Conservation (phyloP, 768 basidiomycete species). For the Tylopilus subfusipes region DNA sequence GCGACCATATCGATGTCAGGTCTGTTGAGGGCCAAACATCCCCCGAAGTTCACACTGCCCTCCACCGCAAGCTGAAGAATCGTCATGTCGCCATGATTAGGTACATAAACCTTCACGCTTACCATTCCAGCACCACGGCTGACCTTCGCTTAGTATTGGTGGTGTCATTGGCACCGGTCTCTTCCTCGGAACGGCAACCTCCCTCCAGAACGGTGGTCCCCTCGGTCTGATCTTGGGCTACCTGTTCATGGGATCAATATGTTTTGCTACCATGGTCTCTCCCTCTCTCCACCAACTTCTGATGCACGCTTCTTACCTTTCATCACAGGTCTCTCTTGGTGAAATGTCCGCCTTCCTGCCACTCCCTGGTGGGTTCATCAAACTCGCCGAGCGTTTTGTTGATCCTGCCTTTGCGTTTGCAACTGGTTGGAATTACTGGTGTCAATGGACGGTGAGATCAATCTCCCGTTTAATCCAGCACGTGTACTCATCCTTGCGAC, state of each 20-base stretch:
- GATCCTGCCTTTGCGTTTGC: slow-evolving; percentile 6
- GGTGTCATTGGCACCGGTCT: slow-evolving; percentile 3
- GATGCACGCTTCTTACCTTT: background rate
- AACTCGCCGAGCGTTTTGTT: slow-evolving; percentile 2
- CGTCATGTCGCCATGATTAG: slow-evolving; percentile 6
- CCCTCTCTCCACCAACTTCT: background rate
- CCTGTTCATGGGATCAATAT: background rate
- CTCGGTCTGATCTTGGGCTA: background rate
- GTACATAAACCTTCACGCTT: background rate
- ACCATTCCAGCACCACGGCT: background rate
- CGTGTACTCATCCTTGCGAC: background rate
- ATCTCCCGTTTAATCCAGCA: background rate
- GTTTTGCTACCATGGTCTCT: slow-evolving; percentile 1
- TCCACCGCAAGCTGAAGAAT: background rate
- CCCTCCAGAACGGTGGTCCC: background rate
- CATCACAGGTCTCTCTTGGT: background rate
- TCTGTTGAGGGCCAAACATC: background rate
- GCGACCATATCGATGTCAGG: background rate
- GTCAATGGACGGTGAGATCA: background rate
- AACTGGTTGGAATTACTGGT: slow-evolving; percentile 6
- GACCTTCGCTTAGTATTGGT: background rate
- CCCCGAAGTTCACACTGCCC: background rate
- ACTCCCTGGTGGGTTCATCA: slow-evolving; percentile 2
- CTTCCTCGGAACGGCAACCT: background rate
- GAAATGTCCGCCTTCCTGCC: slow-evolving; percentile 2